A percentile compares a stretch with the other conserved stretches of the same genome.
phyloP scores from a whole-genome alignment of 768 basidiomycete genomes.

The Kwoniella dejecticola region DNA sequence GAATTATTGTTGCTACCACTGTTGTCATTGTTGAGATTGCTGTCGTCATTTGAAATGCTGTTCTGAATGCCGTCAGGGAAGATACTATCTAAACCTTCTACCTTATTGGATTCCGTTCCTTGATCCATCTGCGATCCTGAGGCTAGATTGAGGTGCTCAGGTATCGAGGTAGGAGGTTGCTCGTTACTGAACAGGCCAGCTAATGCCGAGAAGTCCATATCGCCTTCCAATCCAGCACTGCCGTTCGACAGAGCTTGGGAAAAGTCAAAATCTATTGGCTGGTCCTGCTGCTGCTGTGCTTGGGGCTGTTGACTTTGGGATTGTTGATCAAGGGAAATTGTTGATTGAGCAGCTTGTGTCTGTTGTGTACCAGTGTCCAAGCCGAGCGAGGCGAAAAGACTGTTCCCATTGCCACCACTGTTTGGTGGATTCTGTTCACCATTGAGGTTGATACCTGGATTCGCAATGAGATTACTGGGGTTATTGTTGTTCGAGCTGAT shows the following conservation, averaged over 20 bases:
- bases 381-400: constrained; percentile 5
- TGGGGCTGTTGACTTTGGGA: neutral
- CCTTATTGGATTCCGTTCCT: neutral
- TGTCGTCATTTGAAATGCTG: too few species aligned
- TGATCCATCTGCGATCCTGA: neutral
- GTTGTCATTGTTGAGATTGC: neutral
- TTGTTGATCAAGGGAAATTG: neutral
- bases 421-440: neutral
- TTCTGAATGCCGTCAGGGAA: too few species aligned
- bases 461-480: neutral
- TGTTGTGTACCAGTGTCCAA: neutral
- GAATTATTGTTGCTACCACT: too few species aligned
- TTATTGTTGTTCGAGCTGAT: neutral
- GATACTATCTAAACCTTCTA: neutral
- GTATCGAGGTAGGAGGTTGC: neutral
- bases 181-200: constrained; percentile 22
- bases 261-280: constrained; percentile 17
- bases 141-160: neutral
- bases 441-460: neutral
- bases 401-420: neutral
- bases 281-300: neutral
- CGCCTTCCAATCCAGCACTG: constrained; percentile 2
- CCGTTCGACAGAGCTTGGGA: constrained; percentile 1
- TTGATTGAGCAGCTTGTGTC: neutral
- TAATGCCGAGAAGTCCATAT: constrained; percentile 22